Conservation (phyloP, 2,329 filamentous ascomycete species). For the Apiospora kogelbergensis region DNA sequence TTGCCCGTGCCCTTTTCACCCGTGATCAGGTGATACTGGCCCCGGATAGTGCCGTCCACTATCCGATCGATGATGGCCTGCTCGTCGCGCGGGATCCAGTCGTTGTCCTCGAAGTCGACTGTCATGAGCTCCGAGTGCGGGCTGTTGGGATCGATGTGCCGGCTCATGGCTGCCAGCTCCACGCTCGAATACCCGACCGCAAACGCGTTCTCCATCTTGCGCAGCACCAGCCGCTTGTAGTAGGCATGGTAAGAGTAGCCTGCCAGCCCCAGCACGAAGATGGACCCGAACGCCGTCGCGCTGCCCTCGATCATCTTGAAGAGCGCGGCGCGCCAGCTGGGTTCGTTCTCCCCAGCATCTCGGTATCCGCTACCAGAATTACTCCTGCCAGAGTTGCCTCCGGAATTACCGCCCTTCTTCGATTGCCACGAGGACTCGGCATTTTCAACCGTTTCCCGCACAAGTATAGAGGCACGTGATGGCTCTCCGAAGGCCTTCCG, state of each 20-base stretch:
- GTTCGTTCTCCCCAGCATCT: neutral
- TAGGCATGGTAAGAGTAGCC: conserved; percentile 77
- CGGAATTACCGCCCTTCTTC: neutral
- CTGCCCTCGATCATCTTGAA: conserved; percentile 72
- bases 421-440: neutral
- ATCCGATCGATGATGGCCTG: conserved; percentile 82
- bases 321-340: conserved; percentile 17
- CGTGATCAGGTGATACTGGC: conserved; percentile 88
- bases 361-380: neutral
- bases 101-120: conserved; percentile 48
- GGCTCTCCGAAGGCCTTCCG: conserved; percentile 2
- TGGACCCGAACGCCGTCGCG: conserved; percentile 73
- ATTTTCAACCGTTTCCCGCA: neutral
- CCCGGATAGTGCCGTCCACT: conserved; percentile 67
- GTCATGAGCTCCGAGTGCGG: conserved; percentile 13
- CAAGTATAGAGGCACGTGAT: neutral
- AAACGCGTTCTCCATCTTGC: conserved; percentile 92
- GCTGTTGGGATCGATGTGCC: conserved; percentile 38
- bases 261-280: conserved; percentile 68
- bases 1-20: conserved; percentile 97
- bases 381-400: too few species aligned
- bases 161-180: conserved; percentile 70
- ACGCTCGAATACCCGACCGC: conserved; percentile 87
- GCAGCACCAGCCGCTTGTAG: conserved; percentile 89
- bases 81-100: conserved; percentile 84